Evolutionary conservation across 805 yeast species (phyloP), one percentile per base, ranked within the genome.

Genomic region (Candida hispaniensis): DNA sequence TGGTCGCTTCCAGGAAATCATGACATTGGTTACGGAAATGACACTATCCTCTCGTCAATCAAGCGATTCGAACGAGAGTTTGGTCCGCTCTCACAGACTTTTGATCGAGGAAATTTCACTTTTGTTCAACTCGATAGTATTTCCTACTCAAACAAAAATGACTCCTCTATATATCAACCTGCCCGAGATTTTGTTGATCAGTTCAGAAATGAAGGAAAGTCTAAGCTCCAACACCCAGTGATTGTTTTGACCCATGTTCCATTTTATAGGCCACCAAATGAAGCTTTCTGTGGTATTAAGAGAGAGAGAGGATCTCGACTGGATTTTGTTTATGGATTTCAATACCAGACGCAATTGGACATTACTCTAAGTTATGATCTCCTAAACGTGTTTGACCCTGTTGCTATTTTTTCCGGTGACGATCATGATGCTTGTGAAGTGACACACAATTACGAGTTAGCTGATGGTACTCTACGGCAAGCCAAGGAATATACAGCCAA

Each of bases 341-440:
- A 91, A 52, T 91, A 83, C 54, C 94, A 86, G 56, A 86, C 94
- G 0, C 88, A 81, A n/a, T 64, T 91, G 7, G 79, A 75, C 33
- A 60, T 68, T 18, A 68, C 66, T 2, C 49, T 78, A 4, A 62
- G 88, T 0, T 65, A 71, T 24, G 66, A 70, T 13, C 64, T 91
- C 4, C 56, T 91, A 27, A 47, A 63, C 5, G 60, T 56, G 7
- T 53, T 88, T 1, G 58, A 67, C 28, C 99, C 99, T 0, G 63
- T 63, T 10, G 55, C 75, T 7, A 65, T 80, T 4, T 81, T 85
- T 50, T 73, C 93, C 5, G 99, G 98, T 1, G 99, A 91, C 54
- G 98, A 91, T 54, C 99, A 91, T 59, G 98, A 91, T 54, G 85
- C 82, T 47, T 91, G 99, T 54, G 82, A 79, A 44, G 67, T 78